A percentile compares a stretch with the other conserved stretches of the same genome.
phyloP scores from a whole-genome alignment of 192 early-diverging fungal species.

The Obelidium mucronatum region DNA sequence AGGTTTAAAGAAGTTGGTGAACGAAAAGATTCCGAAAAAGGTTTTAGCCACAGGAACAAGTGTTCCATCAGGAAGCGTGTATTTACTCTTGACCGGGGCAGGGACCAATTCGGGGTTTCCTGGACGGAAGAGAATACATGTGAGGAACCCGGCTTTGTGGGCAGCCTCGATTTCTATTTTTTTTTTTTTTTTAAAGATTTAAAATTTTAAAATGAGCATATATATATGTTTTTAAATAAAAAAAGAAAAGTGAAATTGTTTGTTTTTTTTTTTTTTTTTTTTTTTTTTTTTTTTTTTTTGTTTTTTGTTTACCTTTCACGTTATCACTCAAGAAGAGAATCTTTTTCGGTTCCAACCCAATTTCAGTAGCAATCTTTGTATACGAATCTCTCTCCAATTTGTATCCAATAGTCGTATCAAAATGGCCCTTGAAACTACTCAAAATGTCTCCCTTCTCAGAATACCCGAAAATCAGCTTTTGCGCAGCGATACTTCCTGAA shows the following conservation, averaged over 20 bases:
- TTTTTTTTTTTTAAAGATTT: neutral
- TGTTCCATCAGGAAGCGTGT: neutral
- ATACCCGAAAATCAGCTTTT: constrained; percentile 88
- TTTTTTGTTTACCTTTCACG: constrained; percentile 63
- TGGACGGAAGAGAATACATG: constrained; percentile 73
- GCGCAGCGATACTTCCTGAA: constrained; percentile 91
- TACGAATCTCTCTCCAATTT: constrained; percentile 81
- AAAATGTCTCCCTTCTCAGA: constrained; percentile 21
- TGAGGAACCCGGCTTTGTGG: constrained; percentile 70
- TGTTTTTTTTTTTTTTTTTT: too few relatives aligned
- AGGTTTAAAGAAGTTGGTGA: neutral
- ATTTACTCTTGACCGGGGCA: neutral
- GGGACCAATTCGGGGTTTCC: constrained; percentile 71
- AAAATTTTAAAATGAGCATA: neutral
- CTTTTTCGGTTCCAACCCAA: constrained; percentile 54
- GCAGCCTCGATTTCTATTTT: constrained; percentile 80
- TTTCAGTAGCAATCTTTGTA: constrained; percentile 71
- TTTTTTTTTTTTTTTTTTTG: too few relatives aligned
- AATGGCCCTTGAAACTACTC: constrained; percentile 83
- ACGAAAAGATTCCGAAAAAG: constrained; percentile 40
- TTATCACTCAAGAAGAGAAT: constrained; percentile 95
- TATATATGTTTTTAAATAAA: neutral
- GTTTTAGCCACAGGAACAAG: constrained; percentile 33
- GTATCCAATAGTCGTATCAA: constrained; percentile 88
- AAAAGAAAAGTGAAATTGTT: too few relatives aligned